A percentile compares a stretch with the other conserved stretches of the same genome.
phyloP scores from a whole-genome alignment of 2,329 filamentous ascomycete genomes.

The Fusarium pininemorale region DNA sequence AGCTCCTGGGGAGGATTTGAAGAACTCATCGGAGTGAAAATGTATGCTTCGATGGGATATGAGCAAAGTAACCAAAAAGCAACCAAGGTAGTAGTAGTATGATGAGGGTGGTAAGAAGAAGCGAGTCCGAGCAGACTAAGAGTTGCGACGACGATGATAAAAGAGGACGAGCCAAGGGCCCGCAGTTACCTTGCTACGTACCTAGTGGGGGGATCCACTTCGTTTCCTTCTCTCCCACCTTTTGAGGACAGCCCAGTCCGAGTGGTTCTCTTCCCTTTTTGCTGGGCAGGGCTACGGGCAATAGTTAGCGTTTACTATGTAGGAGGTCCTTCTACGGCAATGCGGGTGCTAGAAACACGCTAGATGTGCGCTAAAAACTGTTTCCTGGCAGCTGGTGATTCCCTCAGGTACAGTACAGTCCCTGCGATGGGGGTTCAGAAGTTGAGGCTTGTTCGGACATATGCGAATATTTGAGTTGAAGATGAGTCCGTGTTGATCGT shows the following conservation, averaged over 20 bases:
- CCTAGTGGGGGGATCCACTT: conserved; percentile 42
- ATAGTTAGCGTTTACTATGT: conserved; percentile 13
- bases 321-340: conserved; percentile 4
- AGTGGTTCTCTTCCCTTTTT: conserved; percentile 6
- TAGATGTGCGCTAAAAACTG: conserved; percentile 30
- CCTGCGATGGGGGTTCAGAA: neutral
- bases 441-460: neutral
- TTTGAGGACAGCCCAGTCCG: neutral
- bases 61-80: conserved; percentile 17
- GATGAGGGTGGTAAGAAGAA: conserved; percentile 34
- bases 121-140: conserved; percentile 30
- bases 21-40: conserved; percentile 33
- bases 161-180: conserved; percentile 37
- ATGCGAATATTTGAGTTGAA: conserved; percentile 2
- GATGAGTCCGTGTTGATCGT: neutral
- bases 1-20: conserved; percentile 30
- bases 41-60: conserved; percentile 19
- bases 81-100: conserved; percentile 17
- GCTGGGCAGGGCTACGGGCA: conserved; percentile 1
- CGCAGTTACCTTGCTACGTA: neutral
- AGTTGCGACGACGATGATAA: conserved; percentile 43
- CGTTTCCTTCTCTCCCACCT: conserved; percentile 5
- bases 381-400: conserved; percentile 26
- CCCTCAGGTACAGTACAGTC: conserved; percentile 2
- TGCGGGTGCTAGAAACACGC: conserved; percentile 33